Evolutionary conservation across 768 basidiomycete genomes (phyloP), one percentile per base, ranked within the genome.

Genomic region (Myochromella boudieri): DNA sequence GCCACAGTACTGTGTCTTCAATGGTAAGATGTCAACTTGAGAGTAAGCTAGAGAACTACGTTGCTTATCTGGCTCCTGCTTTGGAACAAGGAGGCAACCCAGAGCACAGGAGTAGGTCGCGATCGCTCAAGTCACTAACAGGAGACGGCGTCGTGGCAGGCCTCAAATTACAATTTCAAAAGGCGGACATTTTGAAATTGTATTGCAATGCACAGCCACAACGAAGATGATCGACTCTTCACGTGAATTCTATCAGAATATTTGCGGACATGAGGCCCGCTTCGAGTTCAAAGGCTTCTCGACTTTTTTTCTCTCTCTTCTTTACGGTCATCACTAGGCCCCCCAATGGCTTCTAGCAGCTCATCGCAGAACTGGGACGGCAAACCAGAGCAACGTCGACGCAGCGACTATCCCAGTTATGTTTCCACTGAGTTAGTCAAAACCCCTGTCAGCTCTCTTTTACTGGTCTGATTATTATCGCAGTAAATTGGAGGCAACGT

Each of bases 401-500:
- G 31, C 17, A 33, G 45, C 26, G 53, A 60, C 41, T 54, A 51
- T 46, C 55, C 56, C 25, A 51, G 48, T 4, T 51, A 54, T 38
- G 54, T 61, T 29, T 52, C 62, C 15, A 55, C 60, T 28, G 38
- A 48, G 60, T 61, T 6, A 43, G 52, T 37, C 28, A 26, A 17
- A 27, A 46, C 17, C 21, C 8, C 22, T 36, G 33, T 27, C 34
- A 33, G 48, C 32, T 50, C 48, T 38, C 32, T 31, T 20, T 36
- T 15, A 26, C n/a, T 33, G 29, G 12, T 32, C 26, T 50, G 18
- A 59, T 27, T n/a, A 12, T 36, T 36, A 33, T 34, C 44, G 33
- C 53, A 78, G 76, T 39, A 71, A 68, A 48, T 60, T 84, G 31
- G 76, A 83, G 55, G 64, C 62, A 20, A 68, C 70, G 24, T 59